These are phyloP conservation scores for Clathrospora elynae DNA, from an alignment of 2,329 filamentous ascomycete species.

Conservation along the genomic window DNA sequence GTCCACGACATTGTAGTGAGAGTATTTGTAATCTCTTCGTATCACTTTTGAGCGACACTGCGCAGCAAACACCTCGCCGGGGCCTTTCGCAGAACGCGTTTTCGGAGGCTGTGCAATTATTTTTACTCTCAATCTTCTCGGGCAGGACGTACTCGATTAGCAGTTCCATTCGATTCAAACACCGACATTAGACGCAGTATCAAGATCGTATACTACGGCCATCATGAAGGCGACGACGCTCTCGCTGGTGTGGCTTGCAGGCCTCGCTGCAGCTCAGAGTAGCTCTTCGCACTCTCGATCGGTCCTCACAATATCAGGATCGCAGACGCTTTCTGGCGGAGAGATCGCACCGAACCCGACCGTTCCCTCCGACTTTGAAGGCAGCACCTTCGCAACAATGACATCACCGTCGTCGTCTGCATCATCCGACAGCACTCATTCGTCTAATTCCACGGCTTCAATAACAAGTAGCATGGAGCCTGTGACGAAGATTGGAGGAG, in stretches of 20 bases:
- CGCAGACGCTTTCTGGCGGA: conserved; percentile 21
- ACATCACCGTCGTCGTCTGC: conserved; percentile 16
- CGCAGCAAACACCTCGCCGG: conserved; percentile 5
- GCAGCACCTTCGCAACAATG: conserved; percentile 33
- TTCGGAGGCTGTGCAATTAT: conserved; percentile 1
- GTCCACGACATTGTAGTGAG: background rate
- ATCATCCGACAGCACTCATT: conserved; percentile 19
- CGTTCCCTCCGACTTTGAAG: conserved; percentile 37
- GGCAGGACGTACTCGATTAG: background rate
- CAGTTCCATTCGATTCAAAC: background rate
- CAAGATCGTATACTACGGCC: conserved; percentile 6
- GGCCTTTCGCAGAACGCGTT: background rate
- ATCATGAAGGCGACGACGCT: conserved; percentile 32
- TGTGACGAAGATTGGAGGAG: conserved; percentile 36
- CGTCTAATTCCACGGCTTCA: conserved; percentile 28
- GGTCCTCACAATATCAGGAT: conserved; percentile 34
- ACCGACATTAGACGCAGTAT: background rate
- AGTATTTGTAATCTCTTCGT: conserved; percentile 1
- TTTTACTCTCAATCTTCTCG: background rate
- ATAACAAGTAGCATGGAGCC: conserved; percentile 20
- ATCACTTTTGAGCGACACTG: conserved; percentile 3
- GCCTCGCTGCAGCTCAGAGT: conserved; percentile 31
- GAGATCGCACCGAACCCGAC: conserved; percentile 34
- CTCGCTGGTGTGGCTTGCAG: conserved; percentile 32
- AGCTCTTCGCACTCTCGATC: conserved; percentile 30